These are phyloP conservation scores for Barnettozyma sp. DNA, from an alignment of 805 yeast species.

Conservation along the genomic window DNA sequence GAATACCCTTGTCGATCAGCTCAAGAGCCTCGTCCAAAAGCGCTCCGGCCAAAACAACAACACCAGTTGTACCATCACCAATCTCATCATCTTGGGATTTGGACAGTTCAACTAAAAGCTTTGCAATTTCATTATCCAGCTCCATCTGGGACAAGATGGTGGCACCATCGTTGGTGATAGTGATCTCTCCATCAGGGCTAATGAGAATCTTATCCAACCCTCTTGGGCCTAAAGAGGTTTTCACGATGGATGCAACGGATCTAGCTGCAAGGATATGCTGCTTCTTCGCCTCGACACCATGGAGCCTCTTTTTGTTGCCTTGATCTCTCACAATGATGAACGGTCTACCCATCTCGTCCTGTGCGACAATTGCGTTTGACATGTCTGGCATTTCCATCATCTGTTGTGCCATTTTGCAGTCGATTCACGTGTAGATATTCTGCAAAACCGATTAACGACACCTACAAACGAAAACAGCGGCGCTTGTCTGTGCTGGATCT, in stretches of 20 bases:
- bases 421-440: too few relatives aligned
- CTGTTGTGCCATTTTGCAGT: slow-evolving; percentile 30
- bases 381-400: slow-evolving; percentile 68
- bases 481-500: too few relatives aligned
- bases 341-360: slow-evolving; percentile 99
- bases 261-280: slow-evolving; percentile 93
- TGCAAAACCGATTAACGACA: too few relatives aligned
- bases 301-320: slow-evolving; percentile 55
- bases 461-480: too few relatives aligned
- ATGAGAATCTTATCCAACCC: slow-evolving; percentile 96
- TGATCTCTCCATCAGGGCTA: slow-evolving; percentile 95
- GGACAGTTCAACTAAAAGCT: slow-evolving; percentile 86
- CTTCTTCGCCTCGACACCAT: slow-evolving; percentile 73
- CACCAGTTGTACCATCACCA: slow-evolving; percentile 91
- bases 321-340: slow-evolving; percentile 93
- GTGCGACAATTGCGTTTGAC: slow-evolving; percentile 98
- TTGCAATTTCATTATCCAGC: slow-evolving; percentile 92
- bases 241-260: slow-evolving; percentile 86
- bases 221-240: slow-evolving; percentile 93
- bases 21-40: slow-evolving; percentile 90
- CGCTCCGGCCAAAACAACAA: slow-evolving; percentile 93
- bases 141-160: slow-evolving; percentile 95
- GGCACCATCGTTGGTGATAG: slow-evolving; percentile 98
- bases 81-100: slow-evolving; percentile 70
- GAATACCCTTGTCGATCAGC: slow-evolving; percentile 93